Base-by-base conservation (phyloP, 176 grass and related monocot species). In the Carex parvula region DNA sequence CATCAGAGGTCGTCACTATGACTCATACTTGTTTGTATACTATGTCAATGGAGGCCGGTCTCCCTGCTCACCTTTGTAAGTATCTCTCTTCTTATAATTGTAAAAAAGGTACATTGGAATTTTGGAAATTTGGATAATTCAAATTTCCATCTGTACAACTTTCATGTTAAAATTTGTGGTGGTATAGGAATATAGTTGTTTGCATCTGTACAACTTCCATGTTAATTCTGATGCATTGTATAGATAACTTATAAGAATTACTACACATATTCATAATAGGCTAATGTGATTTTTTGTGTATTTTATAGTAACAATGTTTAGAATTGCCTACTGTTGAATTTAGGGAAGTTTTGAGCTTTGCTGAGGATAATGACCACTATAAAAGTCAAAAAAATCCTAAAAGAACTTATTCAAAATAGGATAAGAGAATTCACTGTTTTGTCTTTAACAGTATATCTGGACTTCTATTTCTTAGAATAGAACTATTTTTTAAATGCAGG, bases 11-110 rank as follows among this genome's bases (percentile, higher is more conserved):
- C 86, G 86, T 63, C 96, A 99, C 84, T 93, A 99, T 61, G 93
- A 95, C 85, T 99, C 96, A 18, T 95, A 92, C 79, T 87, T 98
- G 70, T 95, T 98, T 88, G 91, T 98, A 16, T 98, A 93, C 67
- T 95, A 95, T 83, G 93, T 95, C 50, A 95, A 98, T 22, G 91
- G 91, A 10, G 91, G 96, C 4, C 88, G 87, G 59, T 93, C 96
- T 5, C 91, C 91, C 63, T 99, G 88, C 63, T 95, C 93, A 8
- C 96, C 93, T 11, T 65, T 99, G 96, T 99, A 93, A 87, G 96
- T 92, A 84, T 88, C 66, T 63, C 54, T 70, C 80, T 86, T 73
- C 50, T 32, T 77, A 52, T 77, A 77, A 22, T 55, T 56, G 14
- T 56, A 32, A 2, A 33, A 70, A 39, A 30, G 24, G 30, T 77